Percentiles rank a stretch among this genome's conserved stretches.
Evolutionary conservation across 2,329 filamentous ascomycete genomes (phyloP).

Genomic region (Bisporella sp.): DNA sequence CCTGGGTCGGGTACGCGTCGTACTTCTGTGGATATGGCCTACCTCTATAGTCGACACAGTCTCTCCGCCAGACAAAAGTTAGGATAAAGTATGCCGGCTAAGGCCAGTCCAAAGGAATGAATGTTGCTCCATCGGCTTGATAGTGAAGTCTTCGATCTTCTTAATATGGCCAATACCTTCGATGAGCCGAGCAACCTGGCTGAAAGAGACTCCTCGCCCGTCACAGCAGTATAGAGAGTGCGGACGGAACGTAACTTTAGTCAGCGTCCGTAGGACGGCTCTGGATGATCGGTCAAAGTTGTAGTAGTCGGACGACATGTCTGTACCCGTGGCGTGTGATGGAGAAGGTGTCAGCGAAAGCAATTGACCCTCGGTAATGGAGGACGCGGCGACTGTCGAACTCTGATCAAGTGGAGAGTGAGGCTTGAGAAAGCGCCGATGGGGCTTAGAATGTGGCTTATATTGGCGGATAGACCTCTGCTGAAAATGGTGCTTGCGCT

Average conservation of each 20-base stretch:
- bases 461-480: neutral
- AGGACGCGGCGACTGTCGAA: neutral
- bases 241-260: constrained; percentile 11
- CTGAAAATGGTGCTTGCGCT: neutral
- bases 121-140: constrained; percentile 10
- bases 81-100: too few relatives aligned
- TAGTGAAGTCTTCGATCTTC: constrained; percentile 10
- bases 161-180: constrained; percentile 7
- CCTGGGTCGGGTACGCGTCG: too few relatives aligned
- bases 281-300: constrained; percentile 7
- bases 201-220: constrained; percentile 8
- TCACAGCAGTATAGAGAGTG: constrained; percentile 5
- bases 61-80: too few relatives aligned
- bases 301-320: neutral
- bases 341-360: too few relatives aligned
- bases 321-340: too few relatives aligned
- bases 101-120: constrained; percentile 15
- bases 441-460: neutral
- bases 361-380: too few relatives aligned
- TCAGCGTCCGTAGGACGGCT: constrained; percentile 7
- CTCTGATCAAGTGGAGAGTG: neutral
- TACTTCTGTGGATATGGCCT: too few relatives aligned
- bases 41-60: too few relatives aligned
- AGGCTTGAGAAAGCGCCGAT: neutral
- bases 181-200: constrained; percentile 10